Conservation (phyloP, 2,329 filamentous ascomycete species). For the Xylariomycetidae sp. region DNA sequence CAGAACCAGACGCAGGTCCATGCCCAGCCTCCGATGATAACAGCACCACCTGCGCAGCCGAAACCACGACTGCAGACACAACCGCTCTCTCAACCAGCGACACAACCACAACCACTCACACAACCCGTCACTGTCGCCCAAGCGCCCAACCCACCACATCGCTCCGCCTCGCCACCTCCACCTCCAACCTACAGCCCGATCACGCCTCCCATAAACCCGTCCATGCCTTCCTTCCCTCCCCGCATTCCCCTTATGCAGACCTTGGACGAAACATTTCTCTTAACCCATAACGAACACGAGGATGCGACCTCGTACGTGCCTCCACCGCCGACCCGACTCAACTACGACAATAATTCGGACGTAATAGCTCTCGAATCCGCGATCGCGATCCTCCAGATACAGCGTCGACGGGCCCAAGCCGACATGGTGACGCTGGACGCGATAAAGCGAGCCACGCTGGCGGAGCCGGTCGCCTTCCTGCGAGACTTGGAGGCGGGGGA, state of each 20-base stretch:
- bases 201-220: slow-evolving; percentile 41
- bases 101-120: slow-evolving; percentile 1
- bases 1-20: slow-evolving; percentile 1
- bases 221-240: slow-evolving; percentile 26
- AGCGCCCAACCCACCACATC: slow-evolving; percentile 6
- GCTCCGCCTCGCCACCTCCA: slow-evolving; percentile 37
- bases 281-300: slow-evolving; percentile 19
- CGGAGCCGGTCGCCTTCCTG: slow-evolving; percentile 66
- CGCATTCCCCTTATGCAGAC: slow-evolving; percentile 20
- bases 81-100: slow-evolving; percentile 2
- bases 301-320: slow-evolving; percentile 11
- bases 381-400: slow-evolving; percentile 80
- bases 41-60: too few relatives aligned
- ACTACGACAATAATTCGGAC: slow-evolving; percentile 68
- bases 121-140: not conserved
- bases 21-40: slow-evolving; percentile 1
- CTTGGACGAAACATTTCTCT: too few relatives aligned
- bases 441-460: slow-evolving; percentile 64
- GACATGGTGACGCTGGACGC: slow-evolving; percentile 67
- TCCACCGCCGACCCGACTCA: slow-evolving; percentile 46
- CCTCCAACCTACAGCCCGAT: slow-evolving; percentile 50
- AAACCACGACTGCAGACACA: slow-evolving; percentile 1
- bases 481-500: slow-evolving; percentile 60
- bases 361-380: slow-evolving; percentile 80
- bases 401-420: slow-evolving; percentile 68